Evolutionary conservation across 2,329 filamentous ascomycete species (phyloP), one percentile per base, ranked within the genome.

Genomic region (Hansfordia pulvinata): DNA sequence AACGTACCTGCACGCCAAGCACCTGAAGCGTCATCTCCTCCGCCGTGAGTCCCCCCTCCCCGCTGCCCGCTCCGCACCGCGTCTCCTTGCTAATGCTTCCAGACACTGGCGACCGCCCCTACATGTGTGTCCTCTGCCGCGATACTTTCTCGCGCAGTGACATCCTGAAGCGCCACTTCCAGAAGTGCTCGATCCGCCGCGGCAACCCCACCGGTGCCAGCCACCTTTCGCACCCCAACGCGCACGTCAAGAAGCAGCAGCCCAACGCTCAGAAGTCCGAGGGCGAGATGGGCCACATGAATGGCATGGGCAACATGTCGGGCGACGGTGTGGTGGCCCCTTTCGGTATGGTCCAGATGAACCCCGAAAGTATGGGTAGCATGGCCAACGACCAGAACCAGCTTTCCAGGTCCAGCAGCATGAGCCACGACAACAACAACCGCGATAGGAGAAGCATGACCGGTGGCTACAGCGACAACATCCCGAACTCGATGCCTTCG

Each of bases 71-170:
- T 28, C 22, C 17, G 11, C 20, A 18, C 22, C 21, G 10, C 26
- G 11, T 13, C 25, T 25, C 30, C 31, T 46, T 33, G 39, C 33
- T 27, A 17, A 20, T 16, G 25, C 18, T 12, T 23, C 23, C 43
- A 93, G 88, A 98, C 62, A 96, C 90, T 35, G 90, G 90, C 46
- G 88, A 96, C 54, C 83, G 90, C 39, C 90, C 90, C 30, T 98
- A 98, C 62, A 92, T 92, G 75, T 98, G 90, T 59, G 83, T 93
- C 39, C 67, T 98, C 27, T 98, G 90, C 65, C 85, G 90, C 53
- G 90, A 96, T 56, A 96, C 86, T 18, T 98, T 98, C 58, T 93
- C 84, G 25, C 78, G 90, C 52, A 93, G 85, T 65, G 90, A 98
- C 50, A 96, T 98, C 39, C 62, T 98, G 45, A 98, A 98, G 66